Evolutionary conservation across 805 yeast species (phyloP), one percentile per base, ranked within the genome.

Genomic region (Pichia deserticola): DNA sequence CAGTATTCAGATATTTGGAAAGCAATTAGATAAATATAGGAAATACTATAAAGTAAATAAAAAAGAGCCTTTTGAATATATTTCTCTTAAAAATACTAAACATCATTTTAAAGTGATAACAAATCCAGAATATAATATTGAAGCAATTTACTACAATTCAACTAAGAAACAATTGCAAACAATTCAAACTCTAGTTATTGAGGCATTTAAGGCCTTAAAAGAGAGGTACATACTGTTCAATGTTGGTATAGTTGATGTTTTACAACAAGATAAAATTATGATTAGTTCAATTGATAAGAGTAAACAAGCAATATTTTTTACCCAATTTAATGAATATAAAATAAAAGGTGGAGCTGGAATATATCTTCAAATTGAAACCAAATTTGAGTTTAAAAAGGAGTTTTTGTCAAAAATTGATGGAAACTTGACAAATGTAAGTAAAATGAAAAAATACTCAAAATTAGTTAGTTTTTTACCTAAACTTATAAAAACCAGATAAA

Each of bases 1-100:
- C 27, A 79, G 75, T 50, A 78, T 79, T 10, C 72, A 74, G 48
- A 65, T 79, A 42, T 74, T 80, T 30, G 84, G 81, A 44, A 68
- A 69, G 50, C 62, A 64, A 1, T 61, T 65, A 12, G 64, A 65
- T 11, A 28, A 32, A 9, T 57, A 57, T 44, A 56, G 57, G 42
- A 47, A 51, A 43, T 58, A 35, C 33, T 56, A 57, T 42, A 36
- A 43, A 20, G 30, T 42, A 2, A 30, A 46, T 35, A 54, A 56
- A 5, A 41, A 56, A 13, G 50, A 54, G n/a, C 57, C 56, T 5
- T 57, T 52, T 50, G 57, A 57, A 12, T 57, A 57, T 42, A 56
- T 61, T 25, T 39, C 52, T 12, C 32, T 59, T 15, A 54, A 57
- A 40, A 57, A 54, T 34, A 35, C 42, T 4, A 48, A 53, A 27